A percentile compares a stretch with the other conserved stretches of the same genome.
phyloP scores from a whole-genome alignment of 1,284 basidiomycete species.

The Ganoderma sinense region DNA sequence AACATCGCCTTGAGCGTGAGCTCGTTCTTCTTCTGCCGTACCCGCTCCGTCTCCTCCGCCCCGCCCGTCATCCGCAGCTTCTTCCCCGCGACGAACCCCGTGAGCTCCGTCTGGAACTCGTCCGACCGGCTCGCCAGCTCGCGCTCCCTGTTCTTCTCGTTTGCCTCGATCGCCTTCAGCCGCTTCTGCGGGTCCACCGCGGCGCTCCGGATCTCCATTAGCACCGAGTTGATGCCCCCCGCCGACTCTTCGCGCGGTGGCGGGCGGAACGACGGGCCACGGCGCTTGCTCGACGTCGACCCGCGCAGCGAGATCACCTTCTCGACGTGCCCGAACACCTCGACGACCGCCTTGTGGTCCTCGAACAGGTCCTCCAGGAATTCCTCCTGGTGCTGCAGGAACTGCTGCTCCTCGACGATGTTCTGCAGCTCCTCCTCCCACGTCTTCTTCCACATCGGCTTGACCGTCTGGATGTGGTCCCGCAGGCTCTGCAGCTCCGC shows the following conservation, averaged over 20 bases:
- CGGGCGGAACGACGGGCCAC: conserved; percentile 58
- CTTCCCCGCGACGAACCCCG: conserved; percentile 83
- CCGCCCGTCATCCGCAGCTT: conserved; percentile 95
- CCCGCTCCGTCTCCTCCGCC: conserved; percentile 88
- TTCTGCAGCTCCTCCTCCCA: conserved; percentile 97
- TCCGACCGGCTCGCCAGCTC: conserved; percentile 75
- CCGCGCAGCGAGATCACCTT: conserved; percentile 85
- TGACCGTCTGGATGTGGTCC: conserved; percentile 88
- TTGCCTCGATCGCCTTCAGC: conserved; percentile 91
- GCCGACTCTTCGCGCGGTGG: conserved; percentile 70
- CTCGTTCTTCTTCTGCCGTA: conserved; percentile 85
- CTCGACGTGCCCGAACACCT: conserved; percentile 89
- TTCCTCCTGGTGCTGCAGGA: conserved; percentile 92
- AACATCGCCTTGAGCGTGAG: conserved; percentile 91
- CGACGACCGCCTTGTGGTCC: conserved; percentile 88
- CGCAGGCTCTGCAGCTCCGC: conserved; percentile 81
- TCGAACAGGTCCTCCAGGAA: conserved; percentile 89
- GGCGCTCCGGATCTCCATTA: conserved; percentile 88
- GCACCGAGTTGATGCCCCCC: conserved; percentile 73
- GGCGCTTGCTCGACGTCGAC: conserved; percentile 46
- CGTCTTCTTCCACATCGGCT: conserved; percentile 98
- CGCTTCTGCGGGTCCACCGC: conserved; percentile 83
- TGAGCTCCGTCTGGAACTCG: conserved; percentile 85
- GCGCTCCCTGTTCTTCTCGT: conserved; percentile 79
- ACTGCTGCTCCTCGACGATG: conserved; percentile 97